Percentiles rank a stretch among this genome's conserved stretches.
phyloP scores from a whole-genome alignment of 1,139 yeast genomes.

The Saccharomyces pastorianus region DNA sequence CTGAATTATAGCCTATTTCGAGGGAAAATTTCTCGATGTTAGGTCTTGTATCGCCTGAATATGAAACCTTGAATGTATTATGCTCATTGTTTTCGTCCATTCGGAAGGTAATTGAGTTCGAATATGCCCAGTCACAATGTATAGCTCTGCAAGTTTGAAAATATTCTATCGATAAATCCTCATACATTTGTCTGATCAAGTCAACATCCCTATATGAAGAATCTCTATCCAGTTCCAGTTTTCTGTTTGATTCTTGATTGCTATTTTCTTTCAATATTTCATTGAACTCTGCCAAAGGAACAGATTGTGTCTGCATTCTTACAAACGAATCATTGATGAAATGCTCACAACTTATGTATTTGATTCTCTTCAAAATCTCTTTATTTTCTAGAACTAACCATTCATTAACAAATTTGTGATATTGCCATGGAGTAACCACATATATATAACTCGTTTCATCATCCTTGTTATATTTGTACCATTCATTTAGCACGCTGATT shows the following conservation, averaged over 20 bases:
- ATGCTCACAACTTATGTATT: conserved; percentile 62
- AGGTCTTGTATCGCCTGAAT: conserved; percentile 95
- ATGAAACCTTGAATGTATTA: conserved; percentile 57
- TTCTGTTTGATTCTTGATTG: conserved; percentile 28
- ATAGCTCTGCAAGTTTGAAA: conserved; percentile 64
- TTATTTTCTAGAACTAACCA: conserved; percentile 53
- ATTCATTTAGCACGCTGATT: conserved; percentile 56
- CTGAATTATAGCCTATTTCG: conserved; percentile 58
- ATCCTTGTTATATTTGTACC: conserved; percentile 42
- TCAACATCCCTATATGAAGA: conserved; percentile 20
- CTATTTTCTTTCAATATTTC: conserved; percentile 5
- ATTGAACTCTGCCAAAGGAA: conserved; percentile 25
- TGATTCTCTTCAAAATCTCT: conserved; percentile 39
- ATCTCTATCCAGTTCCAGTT: conserved; percentile 25
- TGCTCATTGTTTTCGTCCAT: conserved; percentile 21
- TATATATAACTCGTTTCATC: conserved; percentile 36
- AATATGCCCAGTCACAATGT: conserved; percentile 82
- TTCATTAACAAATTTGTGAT: conserved; percentile 57
- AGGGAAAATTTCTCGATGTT: conserved; percentile 47
- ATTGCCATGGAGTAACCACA: conserved; percentile 72
- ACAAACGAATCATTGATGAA: conserved; percentile 34
- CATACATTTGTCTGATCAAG: conserved; percentile 24
- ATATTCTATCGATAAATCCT: conserved; percentile 28
- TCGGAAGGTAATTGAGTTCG: conserved; percentile 50
- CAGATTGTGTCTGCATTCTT: conserved; percentile 27